Conservation (phyloP, 129 eudicot genomes). For the Pseudognaphalium luteoalbum region DNA sequence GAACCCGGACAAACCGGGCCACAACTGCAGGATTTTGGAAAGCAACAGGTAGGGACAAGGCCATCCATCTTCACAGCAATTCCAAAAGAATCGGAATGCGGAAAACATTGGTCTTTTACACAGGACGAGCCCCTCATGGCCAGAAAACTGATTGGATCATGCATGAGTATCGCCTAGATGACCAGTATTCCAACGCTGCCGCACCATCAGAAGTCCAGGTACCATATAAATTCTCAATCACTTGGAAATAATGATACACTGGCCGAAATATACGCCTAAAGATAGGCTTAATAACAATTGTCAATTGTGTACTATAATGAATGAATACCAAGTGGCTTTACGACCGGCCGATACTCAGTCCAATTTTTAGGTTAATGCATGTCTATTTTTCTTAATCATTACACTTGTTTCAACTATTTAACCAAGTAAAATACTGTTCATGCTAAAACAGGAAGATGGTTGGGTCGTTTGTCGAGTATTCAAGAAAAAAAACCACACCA, state of each 20-base stretch:
- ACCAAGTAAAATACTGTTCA: not conserved
- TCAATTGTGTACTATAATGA: too few species aligned
- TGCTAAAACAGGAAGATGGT: slow-evolving; percentile 75
- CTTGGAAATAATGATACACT: not conserved
- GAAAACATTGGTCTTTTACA: slow-evolving; percentile 80
- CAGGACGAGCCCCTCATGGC: slow-evolving; percentile 92
- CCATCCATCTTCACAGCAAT: slow-evolving; percentile 54
- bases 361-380: too few species aligned
- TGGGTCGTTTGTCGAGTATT: slow-evolving; percentile 97
- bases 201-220: slow-evolving; percentile 57
- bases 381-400: too few species aligned
- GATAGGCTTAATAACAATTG: too few species aligned
- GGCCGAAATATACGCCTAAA: not conserved
- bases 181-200: slow-evolving; percentile 36
- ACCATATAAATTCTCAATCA: not conserved
- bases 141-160: slow-evolving; percentile 93
- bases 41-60: slow-evolving; percentile 90
- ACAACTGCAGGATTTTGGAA: slow-evolving; percentile 90
- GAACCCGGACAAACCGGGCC: slow-evolving; percentile 85
- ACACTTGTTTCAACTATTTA: not conserved
- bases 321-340: too few species aligned
- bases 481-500: slow-evolving; percentile 63
- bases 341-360: too few species aligned
- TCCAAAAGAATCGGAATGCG: slow-evolving; percentile 80
- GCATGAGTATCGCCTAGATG: slow-evolving; percentile 92